Percentiles rank a stretch among this genome's conserved stretches.
phyloP scores from a whole-genome alignment of 192 early-diverging fungal species.

The Coemansia sp. region DNA sequence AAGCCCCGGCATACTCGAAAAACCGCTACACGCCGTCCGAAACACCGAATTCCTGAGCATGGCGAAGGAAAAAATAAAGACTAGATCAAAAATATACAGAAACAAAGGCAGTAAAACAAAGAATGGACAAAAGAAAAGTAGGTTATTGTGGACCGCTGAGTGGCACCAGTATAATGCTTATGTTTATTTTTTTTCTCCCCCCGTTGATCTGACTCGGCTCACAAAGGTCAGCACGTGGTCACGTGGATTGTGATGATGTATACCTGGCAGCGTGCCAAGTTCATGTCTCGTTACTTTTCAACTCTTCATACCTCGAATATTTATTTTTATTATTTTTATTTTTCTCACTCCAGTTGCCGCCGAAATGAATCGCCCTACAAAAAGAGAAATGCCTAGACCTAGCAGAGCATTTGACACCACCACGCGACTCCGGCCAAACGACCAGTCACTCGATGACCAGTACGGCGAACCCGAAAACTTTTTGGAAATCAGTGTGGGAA shows the following conservation, averaged over 20 bases:
- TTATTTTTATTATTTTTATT: neutral
- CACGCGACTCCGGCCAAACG: conserved; percentile 32
- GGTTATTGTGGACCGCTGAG: neutral
- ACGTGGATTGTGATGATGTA: neutral
- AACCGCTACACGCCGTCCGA: conserved; percentile 1
- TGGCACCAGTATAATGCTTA: neutral
- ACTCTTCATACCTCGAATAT: neutral
- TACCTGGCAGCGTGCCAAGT: too few relatives aligned
- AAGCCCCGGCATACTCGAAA: neutral
- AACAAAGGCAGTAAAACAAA: neutral
- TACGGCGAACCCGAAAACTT: conserved; percentile 98
- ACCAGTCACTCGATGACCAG: conserved; percentile 44
- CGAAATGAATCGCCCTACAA: conserved; percentile 3
- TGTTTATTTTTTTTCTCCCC: neutral
- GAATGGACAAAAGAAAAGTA: conserved; percentile 6
- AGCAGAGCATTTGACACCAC: conserved; percentile 27
- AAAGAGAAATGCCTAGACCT: neutral
- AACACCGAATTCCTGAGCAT: conserved; percentile 30
- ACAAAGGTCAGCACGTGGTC: neutral
- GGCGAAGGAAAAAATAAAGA: neutral
- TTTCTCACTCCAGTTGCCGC: neutral
- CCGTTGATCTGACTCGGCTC: neutral
- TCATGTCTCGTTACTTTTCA: neutral
- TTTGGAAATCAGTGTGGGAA: conserved; percentile 91
- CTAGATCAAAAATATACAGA: neutral